phyloP scores from a whole-genome alignment of 768 basidiomycete species.

The Sutorius australiensis region DNA sequence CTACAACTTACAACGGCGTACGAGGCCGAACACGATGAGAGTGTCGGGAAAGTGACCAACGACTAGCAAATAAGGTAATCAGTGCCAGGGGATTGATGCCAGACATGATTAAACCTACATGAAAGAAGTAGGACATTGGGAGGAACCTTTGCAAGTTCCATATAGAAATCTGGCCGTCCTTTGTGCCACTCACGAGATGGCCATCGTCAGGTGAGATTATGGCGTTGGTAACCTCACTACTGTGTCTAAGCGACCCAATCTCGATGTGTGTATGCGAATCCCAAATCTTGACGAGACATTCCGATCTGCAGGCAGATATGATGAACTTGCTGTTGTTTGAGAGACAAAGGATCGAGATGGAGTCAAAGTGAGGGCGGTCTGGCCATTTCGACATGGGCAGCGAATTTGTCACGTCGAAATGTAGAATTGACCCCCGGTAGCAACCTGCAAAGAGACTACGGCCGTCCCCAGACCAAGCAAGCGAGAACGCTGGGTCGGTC shows the following conservation, averaged over 20 bases:
- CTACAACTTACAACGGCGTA: constrained; percentile 4
- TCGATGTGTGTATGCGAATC: constrained; percentile 4
- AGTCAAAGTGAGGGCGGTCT: constrained; percentile 9
- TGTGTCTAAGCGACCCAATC: constrained; percentile 9
- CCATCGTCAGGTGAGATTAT: constrained; percentile 16
- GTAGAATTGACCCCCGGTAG: constrained; percentile 8
- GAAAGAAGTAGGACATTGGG: constrained; percentile 6
- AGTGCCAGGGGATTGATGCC: background rate
- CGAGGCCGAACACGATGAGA: background rate
- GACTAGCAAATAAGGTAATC: constrained; percentile 2
- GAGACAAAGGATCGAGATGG: constrained; percentile 13
- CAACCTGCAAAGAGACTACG: constrained; percentile 17
- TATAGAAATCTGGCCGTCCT: constrained; percentile 8
- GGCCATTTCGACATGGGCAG: constrained; percentile 4
- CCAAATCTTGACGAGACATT: constrained; percentile 16
- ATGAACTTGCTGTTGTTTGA: constrained; percentile 22
- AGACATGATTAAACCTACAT: constrained; percentile 1
- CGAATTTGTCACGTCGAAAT: constrained; percentile 8
- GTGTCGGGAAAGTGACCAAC: background rate
- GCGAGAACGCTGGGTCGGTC: constrained; percentile 9
- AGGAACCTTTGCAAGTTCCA: constrained; percentile 15
- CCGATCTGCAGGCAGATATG: constrained; percentile 16
- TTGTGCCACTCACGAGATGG: constrained; percentile 1
- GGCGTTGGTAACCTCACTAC: constrained; percentile 8
- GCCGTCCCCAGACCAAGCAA: constrained; percentile 19